Conservation (phyloP, 2,329 filamentous ascomycete species). For the Penicillium janthinellum region DNA sequence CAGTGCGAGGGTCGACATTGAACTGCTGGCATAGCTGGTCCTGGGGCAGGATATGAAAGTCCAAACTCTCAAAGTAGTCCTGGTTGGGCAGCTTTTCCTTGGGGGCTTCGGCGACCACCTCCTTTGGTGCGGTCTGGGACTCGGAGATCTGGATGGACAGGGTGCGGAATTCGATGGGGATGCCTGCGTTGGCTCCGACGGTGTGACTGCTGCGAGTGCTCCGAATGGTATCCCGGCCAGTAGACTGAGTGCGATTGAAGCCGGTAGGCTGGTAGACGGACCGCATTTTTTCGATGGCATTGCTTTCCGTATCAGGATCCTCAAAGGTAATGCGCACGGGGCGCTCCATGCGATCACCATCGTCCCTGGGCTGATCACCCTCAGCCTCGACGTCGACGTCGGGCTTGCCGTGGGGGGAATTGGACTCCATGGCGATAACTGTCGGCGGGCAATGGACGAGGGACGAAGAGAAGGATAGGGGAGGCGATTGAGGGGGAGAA, state of each 20-base stretch:
- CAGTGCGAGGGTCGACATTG: constrained; percentile 58
- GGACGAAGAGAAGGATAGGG: neutral
- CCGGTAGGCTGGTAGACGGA: constrained; percentile 24
- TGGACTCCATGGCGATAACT: constrained; percentile 18
- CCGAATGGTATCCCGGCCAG: constrained; percentile 24
- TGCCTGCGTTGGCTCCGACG: constrained; percentile 21
- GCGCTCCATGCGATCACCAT: constrained; percentile 17
- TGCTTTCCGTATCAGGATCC: constrained; percentile 15
- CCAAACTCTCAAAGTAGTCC: constrained; percentile 61
- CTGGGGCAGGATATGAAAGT: constrained; percentile 66
- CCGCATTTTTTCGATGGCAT: constrained; percentile 3
- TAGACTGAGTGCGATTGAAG: constrained; percentile 21
- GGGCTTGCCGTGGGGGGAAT: constrained; percentile 3
- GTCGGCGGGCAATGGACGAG: neutral
- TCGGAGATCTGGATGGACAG: constrained; percentile 44
- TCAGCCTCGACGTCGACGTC: constrained; percentile 21
- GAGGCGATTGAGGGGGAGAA: neutral
- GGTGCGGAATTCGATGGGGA: constrained; percentile 43
- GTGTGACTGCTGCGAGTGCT: constrained; percentile 19
- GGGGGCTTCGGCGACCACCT: constrained; percentile 16
- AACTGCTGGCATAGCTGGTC: constrained; percentile 63
- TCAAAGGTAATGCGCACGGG: constrained; percentile 26
- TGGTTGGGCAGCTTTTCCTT: constrained; percentile 24
- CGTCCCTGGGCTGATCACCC: constrained; percentile 9
- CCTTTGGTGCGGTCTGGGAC: constrained; percentile 36